Percentiles rank a stretch among this genome's conserved stretches.
phyloP scores from a whole-genome alignment of 192 early-diverging fungal species.

The Tieghemiomyces parasiticus region DNA sequence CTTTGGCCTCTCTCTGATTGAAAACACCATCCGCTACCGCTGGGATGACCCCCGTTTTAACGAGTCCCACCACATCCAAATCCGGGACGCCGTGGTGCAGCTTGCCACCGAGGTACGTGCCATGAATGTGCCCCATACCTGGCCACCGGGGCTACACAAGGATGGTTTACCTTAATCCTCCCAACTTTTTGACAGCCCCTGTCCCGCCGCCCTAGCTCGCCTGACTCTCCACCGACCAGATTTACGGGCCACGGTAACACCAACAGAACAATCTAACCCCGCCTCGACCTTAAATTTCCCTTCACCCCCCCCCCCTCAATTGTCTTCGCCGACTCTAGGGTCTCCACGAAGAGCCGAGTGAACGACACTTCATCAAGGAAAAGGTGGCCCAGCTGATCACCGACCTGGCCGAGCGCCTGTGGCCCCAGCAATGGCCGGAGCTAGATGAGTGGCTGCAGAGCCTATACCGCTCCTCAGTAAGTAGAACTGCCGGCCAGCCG shows the following conservation, averaged over 20 bases:
- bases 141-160: no score
- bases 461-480: constrained; percentile 28
- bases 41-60: constrained; percentile 33
- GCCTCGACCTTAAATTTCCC: no score
- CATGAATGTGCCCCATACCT: no score
- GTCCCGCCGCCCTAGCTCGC: no score
- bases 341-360: not conserved
- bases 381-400: constrained; percentile 40
- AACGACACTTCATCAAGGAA: constrained; percentile 38
- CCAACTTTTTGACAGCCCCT: no score
- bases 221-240: no score
- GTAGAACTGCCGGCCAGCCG: no score
- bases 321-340: no score
- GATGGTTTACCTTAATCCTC: no score
- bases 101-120: constrained; percentile 20
- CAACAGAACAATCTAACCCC: no score
- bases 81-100: constrained; percentile 23
- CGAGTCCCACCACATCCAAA: constrained; percentile 17
- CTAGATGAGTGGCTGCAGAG: constrained; percentile 31
- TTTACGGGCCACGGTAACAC: no score
- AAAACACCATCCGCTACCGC: constrained; percentile 31
- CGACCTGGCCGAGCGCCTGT: constrained; percentile 41
- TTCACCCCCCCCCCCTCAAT: no score
- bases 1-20: constrained; percentile 45
- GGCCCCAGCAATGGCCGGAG: constrained; percentile 40